A percentile compares a stretch with the other conserved stretches of the same genome.
Evolutionary conservation across 257 asterid species (phyloP).

Genomic region (Asclepias syriaca): DNA sequence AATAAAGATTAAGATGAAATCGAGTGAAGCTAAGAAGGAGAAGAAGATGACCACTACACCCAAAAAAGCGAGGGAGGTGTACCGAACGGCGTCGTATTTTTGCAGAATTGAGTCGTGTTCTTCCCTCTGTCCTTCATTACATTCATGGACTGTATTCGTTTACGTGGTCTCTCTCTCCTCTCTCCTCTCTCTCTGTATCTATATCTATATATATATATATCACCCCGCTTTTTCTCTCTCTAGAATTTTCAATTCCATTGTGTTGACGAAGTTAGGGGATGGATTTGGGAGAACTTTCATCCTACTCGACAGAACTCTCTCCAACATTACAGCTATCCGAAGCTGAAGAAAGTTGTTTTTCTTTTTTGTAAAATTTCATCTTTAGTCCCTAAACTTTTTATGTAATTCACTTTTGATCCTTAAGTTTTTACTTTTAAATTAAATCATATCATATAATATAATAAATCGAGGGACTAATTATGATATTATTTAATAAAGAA

Average conservation of each 20-base stretch:
- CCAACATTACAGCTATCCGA: background rate
- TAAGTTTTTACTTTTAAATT: too few relatives aligned
- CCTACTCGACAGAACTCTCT: background rate
- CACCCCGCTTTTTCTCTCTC: background rate
- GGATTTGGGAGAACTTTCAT: too few relatives aligned
- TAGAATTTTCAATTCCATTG: background rate
- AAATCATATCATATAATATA: too few relatives aligned
- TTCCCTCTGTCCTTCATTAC: conserved; percentile 43
- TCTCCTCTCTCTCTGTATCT: conserved; percentile 1
- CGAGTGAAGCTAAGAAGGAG: background rate
- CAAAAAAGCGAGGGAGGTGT: background rate
- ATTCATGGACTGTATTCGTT: conserved; percentile 70
- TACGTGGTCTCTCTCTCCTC: conserved; percentile 56
- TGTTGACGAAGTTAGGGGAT: too few relatives aligned
- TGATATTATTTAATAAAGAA: too few relatives aligned
- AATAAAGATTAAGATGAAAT: background rate
- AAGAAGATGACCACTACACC: background rate
- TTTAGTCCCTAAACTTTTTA: too few relatives aligned
- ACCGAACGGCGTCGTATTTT: conserved; percentile 25
- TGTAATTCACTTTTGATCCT: too few relatives aligned
- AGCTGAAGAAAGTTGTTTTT: too few relatives aligned
- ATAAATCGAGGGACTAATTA: too few relatives aligned
- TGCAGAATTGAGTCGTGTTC: conserved; percentile 40
- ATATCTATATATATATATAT: too few relatives aligned
- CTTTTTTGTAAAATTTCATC: too few relatives aligned